Evolutionary conservation across 1,139 yeast genomes (phyloP), one percentile per base, ranked within the genome.

Genomic region (Scheffersomyces insectosa): DNA sequence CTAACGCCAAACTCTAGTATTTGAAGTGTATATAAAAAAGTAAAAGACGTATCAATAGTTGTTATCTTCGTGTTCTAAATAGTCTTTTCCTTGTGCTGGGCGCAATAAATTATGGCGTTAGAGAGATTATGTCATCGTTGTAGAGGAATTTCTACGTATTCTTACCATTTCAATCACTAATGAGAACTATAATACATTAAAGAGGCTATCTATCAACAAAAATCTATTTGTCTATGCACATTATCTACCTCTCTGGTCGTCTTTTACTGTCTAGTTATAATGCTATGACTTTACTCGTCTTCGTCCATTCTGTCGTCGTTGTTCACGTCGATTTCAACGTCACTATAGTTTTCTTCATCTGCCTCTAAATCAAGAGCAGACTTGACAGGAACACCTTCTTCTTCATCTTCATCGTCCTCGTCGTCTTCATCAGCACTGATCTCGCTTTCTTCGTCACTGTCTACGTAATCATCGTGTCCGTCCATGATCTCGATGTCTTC

Each of bases 311-410:
- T 31, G 7, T 31, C 34, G 11, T 13, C 20, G 34, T 14, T 31
- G 20, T 14, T n/a, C 11, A 64, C 63, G 10, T 57, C 70, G 27
- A 63, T 59, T 51, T 68, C 65, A 31, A 58, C 59, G 37, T 65
- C 66, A 45, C 67, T 53, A 55, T 63, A 57, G 47, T 57, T 56
- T 51, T 69, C 60, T 54, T 65, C 50, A n/a, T 48, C 48, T 25
- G 43, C 45, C 30, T 51, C 47, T 47, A 49, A 44, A 37, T 56
- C 59, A 34, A 55, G 56, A 6, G 54, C 59, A 38, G 52, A 56
- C 20, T 49, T 55, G 37, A 55, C 50, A 10, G 48, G 59, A 10
- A 47, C 48, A 3, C 42, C 49, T 12, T 55, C 56, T 7, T 45
- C 58, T 32, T 47, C 55, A 16, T 48, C 56, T 23, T 56, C 62